These are phyloP conservation scores for Xylaria curta DNA, from an alignment of 495 filamentous ascomycete genomes.

Conservation along the genomic window DNA sequence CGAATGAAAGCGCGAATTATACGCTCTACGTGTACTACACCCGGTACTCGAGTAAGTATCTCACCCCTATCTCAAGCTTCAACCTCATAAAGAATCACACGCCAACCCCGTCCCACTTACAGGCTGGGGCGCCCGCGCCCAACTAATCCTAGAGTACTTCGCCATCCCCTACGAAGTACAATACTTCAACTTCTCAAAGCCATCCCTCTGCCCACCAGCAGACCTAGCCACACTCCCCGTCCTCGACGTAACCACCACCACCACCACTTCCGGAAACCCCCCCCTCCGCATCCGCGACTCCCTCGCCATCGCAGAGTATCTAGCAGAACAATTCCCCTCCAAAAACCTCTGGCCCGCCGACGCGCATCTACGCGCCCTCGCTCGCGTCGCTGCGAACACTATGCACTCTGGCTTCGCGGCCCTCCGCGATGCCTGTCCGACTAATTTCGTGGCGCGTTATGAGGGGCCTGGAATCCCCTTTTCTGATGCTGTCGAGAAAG, in stretches of 20 bases:
- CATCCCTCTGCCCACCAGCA: constrained; percentile 20
- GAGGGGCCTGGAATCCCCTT: constrained; percentile 34
- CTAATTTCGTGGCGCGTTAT: constrained; percentile 54
- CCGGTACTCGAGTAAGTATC: constrained; percentile 37
- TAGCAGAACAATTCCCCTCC: constrained; percentile 55
- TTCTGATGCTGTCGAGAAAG: constrained; percentile 33
- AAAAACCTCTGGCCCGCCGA: constrained; percentile 55
- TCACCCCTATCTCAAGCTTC: neutral
- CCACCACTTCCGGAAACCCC: neutral
- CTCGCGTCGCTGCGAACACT: constrained; percentile 56
- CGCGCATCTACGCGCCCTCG: constrained; percentile 52
- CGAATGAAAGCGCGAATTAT: constrained; percentile 14
- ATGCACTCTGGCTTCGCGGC: constrained; percentile 62
- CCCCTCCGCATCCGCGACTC: constrained; percentile 54
- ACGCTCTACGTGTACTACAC: constrained; percentile 36
- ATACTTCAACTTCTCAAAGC: constrained; percentile 25
- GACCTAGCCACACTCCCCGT: constrained; percentile 30
- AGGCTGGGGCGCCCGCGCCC: constrained; percentile 36
- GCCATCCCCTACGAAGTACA: constrained; percentile 29
- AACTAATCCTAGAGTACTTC: constrained; percentile 32
- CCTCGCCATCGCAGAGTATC: constrained; percentile 60
- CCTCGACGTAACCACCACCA: constrained; percentile 27
- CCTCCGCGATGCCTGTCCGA: constrained; percentile 51
- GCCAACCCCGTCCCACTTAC: neutral
- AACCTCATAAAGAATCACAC: neutral